Conservation (phyloP, 306 rosid genomes). For the Prunus fruticosa region DNA sequence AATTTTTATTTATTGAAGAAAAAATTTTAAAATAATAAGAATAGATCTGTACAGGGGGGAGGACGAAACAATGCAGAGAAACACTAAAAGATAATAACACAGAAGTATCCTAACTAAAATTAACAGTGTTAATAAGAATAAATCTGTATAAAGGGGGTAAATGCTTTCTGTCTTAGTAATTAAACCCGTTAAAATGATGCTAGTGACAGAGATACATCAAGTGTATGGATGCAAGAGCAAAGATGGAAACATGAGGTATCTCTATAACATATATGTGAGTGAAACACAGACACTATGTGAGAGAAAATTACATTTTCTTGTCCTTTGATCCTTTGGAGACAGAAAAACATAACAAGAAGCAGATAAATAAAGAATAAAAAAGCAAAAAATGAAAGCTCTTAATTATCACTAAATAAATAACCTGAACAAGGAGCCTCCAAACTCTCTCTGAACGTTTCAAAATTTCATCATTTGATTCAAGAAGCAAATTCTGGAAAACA, state of each 20-base stretch:
- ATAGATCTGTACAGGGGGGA: too few species aligned
- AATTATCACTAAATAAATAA: constrained; percentile 20
- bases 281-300: not conserved
- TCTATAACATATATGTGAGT: not conserved
- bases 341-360: not conserved
- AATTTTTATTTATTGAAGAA: too few species aligned
- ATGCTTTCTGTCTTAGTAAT: too few species aligned
- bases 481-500: constrained; percentile 87
- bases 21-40: too few species aligned
- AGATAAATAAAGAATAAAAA: not conserved
- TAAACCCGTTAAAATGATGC: not conserved
- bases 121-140: too few species aligned
- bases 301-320: not conserved
- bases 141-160: too few species aligned
- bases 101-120: too few species aligned
- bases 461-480: constrained; percentile 87
- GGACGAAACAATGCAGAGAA: too few species aligned
- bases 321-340: too few species aligned
- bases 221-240: not conserved
- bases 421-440: constrained; percentile 97
- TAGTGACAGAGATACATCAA: not conserved
- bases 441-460: constrained; percentile 92
- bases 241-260: not conserved
- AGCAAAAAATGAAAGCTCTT: not conserved
- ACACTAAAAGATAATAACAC: too few species aligned